These are phyloP conservation scores for Neofusicoccum parvum DNA, from an alignment of 2,329 filamentous ascomycete genomes.

Conservation along the genomic window DNA sequence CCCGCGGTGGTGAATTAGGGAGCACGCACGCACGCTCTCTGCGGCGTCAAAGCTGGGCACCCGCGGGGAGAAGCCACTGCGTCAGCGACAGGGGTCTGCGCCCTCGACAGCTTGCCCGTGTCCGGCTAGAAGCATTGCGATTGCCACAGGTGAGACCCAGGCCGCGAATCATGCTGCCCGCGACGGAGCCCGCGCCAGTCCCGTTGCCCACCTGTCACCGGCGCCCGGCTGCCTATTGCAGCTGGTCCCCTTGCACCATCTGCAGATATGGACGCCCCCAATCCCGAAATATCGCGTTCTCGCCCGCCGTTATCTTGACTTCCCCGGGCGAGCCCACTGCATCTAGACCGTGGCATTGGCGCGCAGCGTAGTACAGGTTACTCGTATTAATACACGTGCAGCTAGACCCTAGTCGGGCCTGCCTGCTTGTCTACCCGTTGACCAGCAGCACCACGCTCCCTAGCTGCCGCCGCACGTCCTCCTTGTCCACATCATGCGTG, in stretches of 20 bases:
- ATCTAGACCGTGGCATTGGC: background rate
- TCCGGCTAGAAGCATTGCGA: background rate
- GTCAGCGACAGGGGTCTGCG: background rate
- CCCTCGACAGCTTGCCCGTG: slow-evolving; percentile 1
- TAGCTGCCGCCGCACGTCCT: slow-evolving; percentile 84
- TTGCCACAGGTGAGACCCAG: slow-evolving; percentile 1
- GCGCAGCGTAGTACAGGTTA: background rate
- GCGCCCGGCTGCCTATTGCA: background rate
- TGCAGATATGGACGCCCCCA: background rate
- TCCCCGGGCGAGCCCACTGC: too few species aligned
- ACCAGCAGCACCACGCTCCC: slow-evolving; percentile 85
- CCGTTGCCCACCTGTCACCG: background rate
- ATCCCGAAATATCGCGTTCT: background rate
- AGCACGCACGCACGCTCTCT: slow-evolving; percentile 3
- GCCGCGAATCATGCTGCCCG: background rate
- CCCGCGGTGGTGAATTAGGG: slow-evolving; percentile 3
- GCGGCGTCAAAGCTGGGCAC: background rate
- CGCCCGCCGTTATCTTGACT: too few species aligned
- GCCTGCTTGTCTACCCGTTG: slow-evolving; percentile 35
- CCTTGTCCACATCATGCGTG: slow-evolving; percentile 93
- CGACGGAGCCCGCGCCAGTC: background rate
- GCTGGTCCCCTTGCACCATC: background rate
- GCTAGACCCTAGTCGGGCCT: background rate
- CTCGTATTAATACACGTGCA: background rate
- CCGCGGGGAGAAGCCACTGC: background rate